A percentile compares a stretch with the other conserved stretches of the same genome.
Evolutionary conservation across 2,329 filamentous ascomycete genomes (phyloP).

Genomic region (Capronia americana): DNA sequence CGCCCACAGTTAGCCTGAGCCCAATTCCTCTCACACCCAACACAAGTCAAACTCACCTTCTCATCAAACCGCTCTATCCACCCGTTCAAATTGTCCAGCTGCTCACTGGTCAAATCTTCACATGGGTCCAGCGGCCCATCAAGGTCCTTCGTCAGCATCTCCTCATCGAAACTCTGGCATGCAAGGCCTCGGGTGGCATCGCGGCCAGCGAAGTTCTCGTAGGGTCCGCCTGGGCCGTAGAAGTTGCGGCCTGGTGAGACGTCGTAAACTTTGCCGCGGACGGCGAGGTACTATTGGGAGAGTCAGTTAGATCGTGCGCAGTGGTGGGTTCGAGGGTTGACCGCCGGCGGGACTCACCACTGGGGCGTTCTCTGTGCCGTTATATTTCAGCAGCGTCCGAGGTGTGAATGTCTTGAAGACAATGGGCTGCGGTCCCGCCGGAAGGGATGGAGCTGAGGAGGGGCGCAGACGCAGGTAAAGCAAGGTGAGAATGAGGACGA

Average conservation of each 20-base stretch:
- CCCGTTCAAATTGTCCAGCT: constrained; percentile 80
- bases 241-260: constrained; percentile 87
- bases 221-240: constrained; percentile 93
- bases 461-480: constrained; percentile 67
- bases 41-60: constrained; percentile 57
- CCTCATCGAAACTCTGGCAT: constrained; percentile 89
- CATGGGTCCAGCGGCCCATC: constrained; percentile 81
- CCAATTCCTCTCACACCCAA: background rate
- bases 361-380: constrained; percentile 73
- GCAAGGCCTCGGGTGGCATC: constrained; percentile 90
- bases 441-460: constrained; percentile 57
- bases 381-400: constrained; percentile 82
- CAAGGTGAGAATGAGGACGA: constrained; percentile 63
- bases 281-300: constrained; percentile 72
- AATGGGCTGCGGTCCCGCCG: constrained; percentile 66
- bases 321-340: background rate
- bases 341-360: constrained; percentile 52
- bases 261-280: constrained; percentile 90
- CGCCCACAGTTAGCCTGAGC: constrained; percentile 1
- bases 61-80: constrained; percentile 94
- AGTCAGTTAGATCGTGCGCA: background rate
- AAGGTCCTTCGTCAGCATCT: constrained; percentile 92
- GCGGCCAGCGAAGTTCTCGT: constrained; percentile 92
- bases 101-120: constrained; percentile 72
- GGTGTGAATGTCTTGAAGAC: constrained; percentile 87